Base-by-base conservation (phyloP, 2,329 filamentous ascomycete genomes). In the Corinectria fuckeliana region DNA sequence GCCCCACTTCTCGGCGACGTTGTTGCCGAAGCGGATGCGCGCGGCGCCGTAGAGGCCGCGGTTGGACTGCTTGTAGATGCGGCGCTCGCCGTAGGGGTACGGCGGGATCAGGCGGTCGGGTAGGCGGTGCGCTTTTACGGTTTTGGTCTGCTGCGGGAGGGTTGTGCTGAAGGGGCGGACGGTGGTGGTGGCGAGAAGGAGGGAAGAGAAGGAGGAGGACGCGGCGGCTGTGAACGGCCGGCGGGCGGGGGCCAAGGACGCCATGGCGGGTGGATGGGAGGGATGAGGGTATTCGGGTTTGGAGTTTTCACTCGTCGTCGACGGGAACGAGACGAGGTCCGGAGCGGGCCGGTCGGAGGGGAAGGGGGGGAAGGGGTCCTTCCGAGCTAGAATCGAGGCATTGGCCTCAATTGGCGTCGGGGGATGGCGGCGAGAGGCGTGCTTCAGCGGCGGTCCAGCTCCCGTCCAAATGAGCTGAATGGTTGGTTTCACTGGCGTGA, bases 11-110 rank as follows among this genome's bases (percentile, higher is more conserved):
- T 87, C 87, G 32, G 93, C 87, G 50, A 94, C 87, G 67, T 86
- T 90, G 84, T 94, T 93, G 74, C 91, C 91, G 76, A 90, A 92
- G 50, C 88, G 90, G 73, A 93, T 90, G 71, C 86, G 86, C 64
- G 86, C 81, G 38, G 78, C 78, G 68, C 89, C 91, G 78, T 91
- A 92, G 8, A 93, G 86, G 44, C 90, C 90, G 58, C 80, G 82
- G 80, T 93, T 91, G 68, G 89, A 88, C 77, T 95, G 91, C 79
- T 94, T 93, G 83, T 91, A 95, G 66, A 88, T 79, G 63, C 75
- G 80, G 56, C 88, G 85, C 53, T 85, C 83, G 48, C 91, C 91
- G 77, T 91, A 89, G 1, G 91, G 91, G 75, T 95, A 95, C 3
- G 81, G 78, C 10, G 88, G 88, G 58, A 87, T 82, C n/a, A 82